These are phyloP conservation scores for Nemania diffusa DNA, from an alignment of 2,329 filamentous ascomycete genomes.

Conservation along the genomic window DNA sequence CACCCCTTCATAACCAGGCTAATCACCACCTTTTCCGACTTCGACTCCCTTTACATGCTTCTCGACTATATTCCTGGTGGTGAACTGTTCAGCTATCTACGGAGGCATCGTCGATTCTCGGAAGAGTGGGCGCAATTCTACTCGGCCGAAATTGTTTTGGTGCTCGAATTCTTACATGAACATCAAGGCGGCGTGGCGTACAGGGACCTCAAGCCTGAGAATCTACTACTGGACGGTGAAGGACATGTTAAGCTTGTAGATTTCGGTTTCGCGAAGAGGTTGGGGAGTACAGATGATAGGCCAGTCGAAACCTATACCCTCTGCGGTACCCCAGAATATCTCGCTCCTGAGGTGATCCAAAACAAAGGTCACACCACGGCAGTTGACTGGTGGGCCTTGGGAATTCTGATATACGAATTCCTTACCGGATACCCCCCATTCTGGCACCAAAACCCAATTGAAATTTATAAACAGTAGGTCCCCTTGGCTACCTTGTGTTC, in stretches of 20 bases:
- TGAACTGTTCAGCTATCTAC: slow-evolving; percentile 85
- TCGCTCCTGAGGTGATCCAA: slow-evolving; percentile 85
- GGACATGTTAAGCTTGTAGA: slow-evolving; percentile 86
- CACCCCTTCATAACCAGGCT: slow-evolving; percentile 87
- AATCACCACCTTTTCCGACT: slow-evolving; percentile 81
- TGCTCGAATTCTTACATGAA: slow-evolving; percentile 84
- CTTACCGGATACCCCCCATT: slow-evolving; percentile 86
- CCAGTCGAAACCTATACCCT: slow-evolving; percentile 81
- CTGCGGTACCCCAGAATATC: slow-evolving; percentile 85
- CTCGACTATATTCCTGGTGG: slow-evolving; percentile 86
- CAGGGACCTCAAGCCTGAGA: slow-evolving; percentile 84
- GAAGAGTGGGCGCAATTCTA: slow-evolving; percentile 84
- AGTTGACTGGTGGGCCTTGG: slow-evolving; percentile 89
- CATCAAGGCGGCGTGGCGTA: slow-evolving; percentile 81
- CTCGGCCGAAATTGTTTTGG: slow-evolving; percentile 83
- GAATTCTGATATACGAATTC: slow-evolving; percentile 86
- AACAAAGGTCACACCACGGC: slow-evolving; percentile 81
- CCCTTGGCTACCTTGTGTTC: not conserved
- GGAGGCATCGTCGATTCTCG: slow-evolving; percentile 81
- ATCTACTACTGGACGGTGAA: slow-evolving; percentile 79
- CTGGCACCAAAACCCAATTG: slow-evolving; percentile 87
- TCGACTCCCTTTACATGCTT: slow-evolving; percentile 82
- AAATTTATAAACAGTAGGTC: slow-evolving; percentile 81
- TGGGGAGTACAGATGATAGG: slow-evolving; percentile 65
- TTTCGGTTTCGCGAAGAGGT: slow-evolving; percentile 85